Base-by-base conservation (phyloP, 371 early-diverging fungal genomes). In the Globomyces sp. region DNA sequence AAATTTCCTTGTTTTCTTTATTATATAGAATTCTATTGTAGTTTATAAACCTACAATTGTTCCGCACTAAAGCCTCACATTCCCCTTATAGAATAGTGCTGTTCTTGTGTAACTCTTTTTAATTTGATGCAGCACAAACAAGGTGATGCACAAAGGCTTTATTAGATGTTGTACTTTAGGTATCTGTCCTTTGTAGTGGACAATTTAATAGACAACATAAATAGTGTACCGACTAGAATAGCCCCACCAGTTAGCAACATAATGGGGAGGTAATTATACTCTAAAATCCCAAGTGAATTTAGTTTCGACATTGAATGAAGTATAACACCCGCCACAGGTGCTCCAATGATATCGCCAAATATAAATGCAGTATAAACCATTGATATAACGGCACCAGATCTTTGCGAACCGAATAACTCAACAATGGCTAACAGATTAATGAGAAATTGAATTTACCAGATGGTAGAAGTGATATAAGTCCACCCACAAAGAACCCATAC, bases 401-500 rank as follows among this genome's bases (percentile, higher is more conserved):
- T 67, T 3, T 77, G 77, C 60, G 81, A 61, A 3, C 85, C 84
- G 34, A 85, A 85, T 24, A 84, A 77, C 44, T 77, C 66, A 51
- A 81, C 84, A 4, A 80, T 74, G 43, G 84, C 73, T 3, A 24
- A 24, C 24, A 24, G 24, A 24, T 24, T 24, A 24, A 24, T 24
- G 24, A 24, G 24, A 24, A 71, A 10, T 82, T 76, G 3, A 85
- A 79, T 47, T 79, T 61, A 1, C 77, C 77, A 39, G 83, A 78
- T 13, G 87, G 83, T 0, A 82, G 75, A 68, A 82, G 74, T 0
- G 83, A 75, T 57, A 85, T 74, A 63, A 81, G 84, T 4, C 84
- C 83, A 5, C 85, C 89, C 34, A 83, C 80, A 55, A 84, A 78
- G 48, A 87, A 64, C 2, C 88, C 88, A 55, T 83, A 88, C 51